Conservation (phyloP, 2,329 filamentous ascomycete genomes). For the Emergomyces orientalis region DNA sequence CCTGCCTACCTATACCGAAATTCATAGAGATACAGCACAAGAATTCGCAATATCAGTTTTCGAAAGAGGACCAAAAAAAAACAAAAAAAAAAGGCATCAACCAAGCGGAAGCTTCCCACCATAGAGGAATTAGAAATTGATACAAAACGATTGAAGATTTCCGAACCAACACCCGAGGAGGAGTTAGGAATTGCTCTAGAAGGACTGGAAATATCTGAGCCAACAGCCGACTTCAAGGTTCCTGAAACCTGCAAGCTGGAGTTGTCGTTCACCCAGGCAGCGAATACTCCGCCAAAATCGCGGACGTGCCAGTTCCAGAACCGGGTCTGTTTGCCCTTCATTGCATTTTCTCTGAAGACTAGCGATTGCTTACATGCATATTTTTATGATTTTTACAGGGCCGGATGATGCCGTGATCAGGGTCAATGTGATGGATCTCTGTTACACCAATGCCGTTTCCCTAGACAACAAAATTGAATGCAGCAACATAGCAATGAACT, state of each 20-base stretch:
- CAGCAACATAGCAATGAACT: too few species aligned
- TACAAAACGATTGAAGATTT: too few species aligned
- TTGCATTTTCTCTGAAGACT: neutral
- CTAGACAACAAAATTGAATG: too few species aligned
- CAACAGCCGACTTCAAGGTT: constrained; percentile 23
- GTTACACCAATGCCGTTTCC: too few species aligned
- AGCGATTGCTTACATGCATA: neutral
- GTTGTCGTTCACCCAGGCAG: constrained; percentile 45
- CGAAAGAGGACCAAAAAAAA: too few species aligned
- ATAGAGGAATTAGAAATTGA: neutral
- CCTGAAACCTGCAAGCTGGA: constrained; percentile 43
- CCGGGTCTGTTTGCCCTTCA: constrained; percentile 29
- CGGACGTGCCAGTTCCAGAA: constrained; percentile 42
- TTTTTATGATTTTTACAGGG: constrained; percentile 24
- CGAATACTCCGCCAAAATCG: constrained; percentile 40
- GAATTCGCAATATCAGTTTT: neutral
- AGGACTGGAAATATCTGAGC: neutral
- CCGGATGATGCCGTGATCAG: constrained; percentile 49
- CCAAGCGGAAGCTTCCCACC: neutral
- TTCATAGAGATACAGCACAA: neutral
- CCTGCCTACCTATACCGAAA: neutral
- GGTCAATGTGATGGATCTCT: constrained; percentile 47
- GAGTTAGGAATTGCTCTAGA: neutral
- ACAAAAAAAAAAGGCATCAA: neutral
- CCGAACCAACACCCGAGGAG: neutral